Base-by-base conservation (phyloP, 306 rosid species). In the Quercus alba region DNA sequence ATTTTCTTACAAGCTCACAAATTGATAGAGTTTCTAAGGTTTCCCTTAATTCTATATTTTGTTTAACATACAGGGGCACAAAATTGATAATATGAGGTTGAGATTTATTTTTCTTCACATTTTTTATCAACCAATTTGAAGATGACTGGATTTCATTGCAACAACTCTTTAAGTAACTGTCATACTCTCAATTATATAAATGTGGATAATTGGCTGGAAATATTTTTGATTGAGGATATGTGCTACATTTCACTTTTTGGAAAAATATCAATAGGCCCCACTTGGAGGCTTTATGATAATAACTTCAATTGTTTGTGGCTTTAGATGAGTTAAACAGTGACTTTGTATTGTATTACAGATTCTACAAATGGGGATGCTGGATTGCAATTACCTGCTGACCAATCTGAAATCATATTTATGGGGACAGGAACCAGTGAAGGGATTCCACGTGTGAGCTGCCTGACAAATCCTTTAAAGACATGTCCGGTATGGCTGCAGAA, bases 341-440 rank as follows among this genome's bases (percentile, higher is more conserved):
- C 56, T 79, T 77, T 17, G 70, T 49, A n/a, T 72, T 77, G 82
- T 76, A 41, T 30, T 49, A 26, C 89, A 87, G 93, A 30, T 83
- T 81, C 89, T 59, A 75, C 84, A 0, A 83, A 75, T 70, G 91
- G 62, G 44, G 78, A 72, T 59, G 81, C 57, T 57, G 82, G 70
- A 33, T 82, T 63, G 28, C 81, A 76, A 26, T 71, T 73, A 55
- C 82, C 84, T 49, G 46, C 63, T 63, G 84, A 85, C 58, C 82
- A 83, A 75, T 63, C 97, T 10, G 94, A 93, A 75, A 54, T 95
- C 77, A 78, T 95, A 83, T 95, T 93, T 67, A 41, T 93, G 56
- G 99, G 99, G 31, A 91, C 98, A 4, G 99, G 99, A 77, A 95
- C 99, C 4, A 95, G 99, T 72, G 99, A 95, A 88, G 99, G 99